phyloP scores from a whole-genome alignment of 2,329 filamentous ascomycete genomes.

The Sarocladium brachiariae region DNA sequence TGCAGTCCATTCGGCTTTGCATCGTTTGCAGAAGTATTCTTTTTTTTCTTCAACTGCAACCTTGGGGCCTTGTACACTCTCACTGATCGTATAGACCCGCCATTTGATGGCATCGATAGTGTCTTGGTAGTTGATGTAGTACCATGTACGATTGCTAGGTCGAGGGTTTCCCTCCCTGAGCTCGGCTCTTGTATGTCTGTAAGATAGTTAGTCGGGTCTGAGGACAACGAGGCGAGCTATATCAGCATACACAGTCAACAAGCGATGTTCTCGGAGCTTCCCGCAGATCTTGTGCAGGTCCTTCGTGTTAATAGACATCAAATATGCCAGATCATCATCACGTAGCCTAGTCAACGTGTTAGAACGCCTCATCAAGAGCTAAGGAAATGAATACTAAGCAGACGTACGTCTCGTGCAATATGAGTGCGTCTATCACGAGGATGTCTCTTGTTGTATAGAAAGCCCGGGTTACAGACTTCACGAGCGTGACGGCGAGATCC shows the following conservation, averaged over 20 bases:
- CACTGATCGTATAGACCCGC: conserved; percentile 80
- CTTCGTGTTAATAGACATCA: conserved; percentile 86
- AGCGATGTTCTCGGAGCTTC: conserved; percentile 75
- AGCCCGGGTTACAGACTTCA: conserved; percentile 77
- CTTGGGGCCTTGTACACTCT: conserved; percentile 78
- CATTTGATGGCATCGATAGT: conserved; percentile 97
- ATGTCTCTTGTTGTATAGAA: conserved; percentile 85
- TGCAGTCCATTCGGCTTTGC: conserved; percentile 79
- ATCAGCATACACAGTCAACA: conserved; percentile 65
- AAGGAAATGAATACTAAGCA: neutral
- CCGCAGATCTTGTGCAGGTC: conserved; percentile 86
- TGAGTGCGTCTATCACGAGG: conserved; percentile 77
- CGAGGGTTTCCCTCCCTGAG: conserved; percentile 74
- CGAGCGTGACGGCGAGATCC: conserved; percentile 63
- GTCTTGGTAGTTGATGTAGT: conserved; percentile 91
- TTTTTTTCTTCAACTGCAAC: conserved; percentile 80
- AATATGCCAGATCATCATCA: conserved; percentile 78
- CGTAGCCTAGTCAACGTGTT: conserved; percentile 75
- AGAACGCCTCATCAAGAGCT: conserved; percentile 28
- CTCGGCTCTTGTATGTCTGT: conserved; percentile 58
- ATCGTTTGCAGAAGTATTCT: conserved; percentile 79
- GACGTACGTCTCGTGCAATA: conserved; percentile 71
- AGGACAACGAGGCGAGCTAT: neutral
- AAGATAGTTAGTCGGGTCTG: neutral
- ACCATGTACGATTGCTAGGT: conserved; percentile 83